Evolutionary conservation across 305 asterid genomes (phyloP), one percentile per base, ranked within the genome.

Genomic region (Vinca major): DNA sequence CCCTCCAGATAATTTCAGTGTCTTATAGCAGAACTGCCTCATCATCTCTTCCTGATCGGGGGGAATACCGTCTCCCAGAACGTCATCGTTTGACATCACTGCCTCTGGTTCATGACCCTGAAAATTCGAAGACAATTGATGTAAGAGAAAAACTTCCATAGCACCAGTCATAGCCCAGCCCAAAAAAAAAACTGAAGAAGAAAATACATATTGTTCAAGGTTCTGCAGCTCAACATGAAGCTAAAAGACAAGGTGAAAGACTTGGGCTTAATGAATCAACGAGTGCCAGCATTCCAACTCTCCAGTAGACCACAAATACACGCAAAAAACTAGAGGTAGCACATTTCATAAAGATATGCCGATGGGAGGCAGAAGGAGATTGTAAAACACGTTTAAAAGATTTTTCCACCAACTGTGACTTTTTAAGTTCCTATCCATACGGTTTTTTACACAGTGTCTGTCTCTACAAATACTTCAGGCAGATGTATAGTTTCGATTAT

Each of bases 1-100:
- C 92, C 88, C 85, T 62, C 74, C 84, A 67, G 84, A 76, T 85
- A 93, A 85, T 83, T 84, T 91, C 80, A 93, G 71, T 41, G 83
- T 71, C 75, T 89, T 91, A 70, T 86, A 88, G 83, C 93, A 87
- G 78, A 90, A 86, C 71, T 86, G 87, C 71, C 95, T 86, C 73
- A 93, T 68, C 55, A 72, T 68, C 47, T 75, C 73, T 80, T 88
- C 94, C 81, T 93, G 99, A 67, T 90, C 95, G 37, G 53, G 56
- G 50, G 96, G 99, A 67, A 93, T 83, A 74, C 73, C 78, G 78
- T 93, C 97, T 82, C 98, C 98, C 79, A 93, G 79, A 71, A 86
- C 7, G 70, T 93, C 98, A 75, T 93, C 98, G 78, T 88, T 93
- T 75, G 96, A 79, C 89, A 91, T 74, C 65, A 66, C 77, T 70